Evolutionary conservation across 352 stramenopile species (phyloP), one percentile per base, ranked within the genome.

Genomic region (Lagenidium sp.): DNA sequence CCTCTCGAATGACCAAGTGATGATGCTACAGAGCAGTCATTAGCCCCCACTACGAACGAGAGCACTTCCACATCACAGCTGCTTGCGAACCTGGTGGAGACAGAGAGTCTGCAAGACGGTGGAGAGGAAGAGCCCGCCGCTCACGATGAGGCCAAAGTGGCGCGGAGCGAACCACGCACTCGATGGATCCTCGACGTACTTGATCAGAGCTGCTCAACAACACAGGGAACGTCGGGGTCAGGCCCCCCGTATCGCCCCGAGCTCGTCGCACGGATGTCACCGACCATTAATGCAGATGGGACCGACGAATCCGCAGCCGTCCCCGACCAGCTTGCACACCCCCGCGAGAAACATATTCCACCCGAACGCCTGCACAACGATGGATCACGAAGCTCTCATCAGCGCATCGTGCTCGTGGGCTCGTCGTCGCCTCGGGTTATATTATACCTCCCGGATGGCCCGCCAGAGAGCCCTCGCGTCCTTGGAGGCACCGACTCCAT

Each of bases 251-350:
- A n/a, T n/a, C n/a, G n/a, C n/a, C n/a, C n/a, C n/a, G n/a, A n/a
- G n/a, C n/a, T n/a, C n/a, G n/a, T n/a, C n/a, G n/a, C n/a, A n/a
- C n/a, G n/a, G n/a, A n/a, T n/a, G n/a, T n/a, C n/a, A 41, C 41
- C 22, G 28, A 71, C 61, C 61, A 24, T 71, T 71, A 41, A 71
- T 63, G 37, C 57, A 68, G 18, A 71, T 60, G 4, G 91, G 88
- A 8, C 85, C 91, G 2, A 98, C 76, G 51, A 98, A 98, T 19
- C 94, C 64, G 35, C 82, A 74, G 2, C 63, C 70, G 58, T 98
- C 94, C 46, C 97, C 95, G 18, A 80, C 44, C 7, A 98, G 44
- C 66, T 98, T 98, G 29, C 96, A 82, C n/a, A 81, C 24, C 0
- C 75, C 87, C 0, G 87, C 90, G 6, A 82, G 18, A 22, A 94